phyloP scores from a whole-genome alignment of 108 stramenopile genomes.

The Mayamaea pseudoterrestris region DNA sequence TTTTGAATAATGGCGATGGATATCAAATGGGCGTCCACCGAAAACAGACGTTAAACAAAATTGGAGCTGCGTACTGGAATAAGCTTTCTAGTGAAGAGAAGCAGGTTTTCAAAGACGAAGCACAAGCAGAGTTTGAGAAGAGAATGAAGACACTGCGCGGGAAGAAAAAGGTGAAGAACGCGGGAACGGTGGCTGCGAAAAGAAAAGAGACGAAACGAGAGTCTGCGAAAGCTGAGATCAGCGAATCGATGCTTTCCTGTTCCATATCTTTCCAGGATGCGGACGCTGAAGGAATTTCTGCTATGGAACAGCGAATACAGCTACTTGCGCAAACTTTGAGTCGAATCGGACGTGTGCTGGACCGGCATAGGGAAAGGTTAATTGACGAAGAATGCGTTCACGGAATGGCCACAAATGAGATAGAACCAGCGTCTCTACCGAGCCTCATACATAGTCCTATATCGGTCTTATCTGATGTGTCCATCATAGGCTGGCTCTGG shows the following conservation, averaged over 20 bases:
- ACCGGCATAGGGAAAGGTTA: slow-evolving; percentile 56
- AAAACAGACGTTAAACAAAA: slow-evolving; percentile 35
- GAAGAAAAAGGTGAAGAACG: neutral
- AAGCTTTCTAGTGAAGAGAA: slow-evolving; percentile 44
- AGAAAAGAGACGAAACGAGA: slow-evolving; percentile 6
- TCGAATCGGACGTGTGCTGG: slow-evolving; percentile 74
- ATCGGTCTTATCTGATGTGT: slow-evolving; percentile 52
- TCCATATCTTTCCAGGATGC: slow-evolving; percentile 61
- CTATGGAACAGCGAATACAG: slow-evolving; percentile 83
- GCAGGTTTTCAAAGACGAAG: slow-evolving; percentile 44
- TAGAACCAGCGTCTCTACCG: slow-evolving; percentile 24
- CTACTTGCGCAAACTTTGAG: slow-evolving; percentile 70
- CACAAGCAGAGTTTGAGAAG: slow-evolving; percentile 52
- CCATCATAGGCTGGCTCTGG: slow-evolving; percentile 75
- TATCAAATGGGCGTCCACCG: slow-evolving; percentile 36
- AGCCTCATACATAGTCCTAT: slow-evolving; percentile 53
- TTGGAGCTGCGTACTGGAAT: slow-evolving; percentile 44
- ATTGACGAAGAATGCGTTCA: slow-evolving; percentile 15
- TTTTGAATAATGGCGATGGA: slow-evolving; percentile 21
- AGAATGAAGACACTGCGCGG: slow-evolving; percentile 29
- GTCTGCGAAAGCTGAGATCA: slow-evolving; percentile 11
- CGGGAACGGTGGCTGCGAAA: slow-evolving; percentile 7
- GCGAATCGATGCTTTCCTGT: slow-evolving; percentile 10
- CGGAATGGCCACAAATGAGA: neutral
- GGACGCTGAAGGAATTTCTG: slow-evolving; percentile 72